Evolutionary conservation across 2,329 filamentous ascomycete species (phyloP), one percentile per base, ranked within the genome.

Genomic region (Elsinoe ampelina): DNA sequence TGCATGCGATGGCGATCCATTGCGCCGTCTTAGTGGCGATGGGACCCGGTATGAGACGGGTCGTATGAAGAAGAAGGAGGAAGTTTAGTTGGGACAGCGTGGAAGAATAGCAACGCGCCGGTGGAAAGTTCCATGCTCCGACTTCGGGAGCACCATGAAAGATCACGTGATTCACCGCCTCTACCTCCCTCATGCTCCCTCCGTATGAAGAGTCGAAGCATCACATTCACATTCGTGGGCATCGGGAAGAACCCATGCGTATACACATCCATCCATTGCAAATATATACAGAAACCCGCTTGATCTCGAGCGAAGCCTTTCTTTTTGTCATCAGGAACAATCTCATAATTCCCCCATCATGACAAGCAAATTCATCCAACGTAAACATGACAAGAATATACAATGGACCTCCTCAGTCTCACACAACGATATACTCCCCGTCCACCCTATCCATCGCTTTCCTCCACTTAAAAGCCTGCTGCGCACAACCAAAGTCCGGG

Each of bases 341-440:
- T 45, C 41, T 45, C 41, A 45, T 45, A 45, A 45, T 45, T 30
- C 41, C 10, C 26, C 41, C 15, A n/a, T 45, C 41, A 45, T 45
- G 41, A 45, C 17, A 45, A 26, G 47, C 34, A 51, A 34, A 51
- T 22, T 35, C 47, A 51, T 34, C 26, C 13, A 19, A 15, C 30
- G 19, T 36, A 26, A 19, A 30, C 26, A 8, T 30, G 7, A 30
- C 7, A 30, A 36, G 34, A 35, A 34, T 12, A 35, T 51, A 51
- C 26, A 51, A 34, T 51, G 15, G 15, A 26, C n/a, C 13, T 2
- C 11, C 2, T 34, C 26, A 34, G 11, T 51, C 35, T 74, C 66
- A 77, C 55, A 78, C 73, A 58, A 78, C 67, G 64, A 78, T 76
- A 62, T 78, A 78, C 67, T 78, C 76, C 19, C 76, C 75, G 62